These are phyloP conservation scores for Ambrosiella beaveri DNA, from an alignment of 2,329 filamentous ascomycete genomes.

Conservation along the genomic window DNA sequence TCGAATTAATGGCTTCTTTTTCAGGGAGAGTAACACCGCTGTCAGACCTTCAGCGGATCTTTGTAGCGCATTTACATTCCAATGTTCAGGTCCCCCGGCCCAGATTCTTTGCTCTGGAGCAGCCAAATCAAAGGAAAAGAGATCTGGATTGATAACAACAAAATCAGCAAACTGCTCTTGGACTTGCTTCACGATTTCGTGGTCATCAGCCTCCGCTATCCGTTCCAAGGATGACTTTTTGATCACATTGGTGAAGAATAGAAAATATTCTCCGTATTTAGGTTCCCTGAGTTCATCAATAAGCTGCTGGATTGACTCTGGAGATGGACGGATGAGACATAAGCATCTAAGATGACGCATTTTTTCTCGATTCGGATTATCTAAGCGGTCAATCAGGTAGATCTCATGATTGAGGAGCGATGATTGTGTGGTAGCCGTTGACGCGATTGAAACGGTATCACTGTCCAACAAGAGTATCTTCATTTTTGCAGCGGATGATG, in stretches of 20 bases:
- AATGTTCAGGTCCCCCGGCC: constrained; percentile 65
- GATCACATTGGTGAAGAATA: constrained; percentile 95
- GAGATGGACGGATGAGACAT: constrained; percentile 80
- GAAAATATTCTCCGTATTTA: constrained; percentile 91
- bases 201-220: constrained; percentile 87
- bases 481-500: constrained; percentile 67
- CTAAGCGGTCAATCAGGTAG: constrained; percentile 90
- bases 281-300: constrained; percentile 93
- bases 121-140: constrained; percentile 64
- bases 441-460: constrained; percentile 87
- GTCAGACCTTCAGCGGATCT: constrained; percentile 74
- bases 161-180: constrained; percentile 97
- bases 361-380: constrained; percentile 80
- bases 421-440: constrained; percentile 89
- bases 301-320: constrained; percentile 80
- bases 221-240: constrained; percentile 92
- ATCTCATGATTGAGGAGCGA: constrained; percentile 89
- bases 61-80: constrained; percentile 79
- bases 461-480: constrained; percentile 89
- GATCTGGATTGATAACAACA: constrained; percentile 82
- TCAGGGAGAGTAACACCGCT: constrained; percentile 69
- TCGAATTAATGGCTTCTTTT: constrained; percentile 90
- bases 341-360: constrained; percentile 93
- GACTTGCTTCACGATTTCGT: constrained; percentile 85
- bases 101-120: constrained; percentile 63